Base-by-base conservation (phyloP, 345 rosid species). In the Limnanthes douglasii region DNA sequence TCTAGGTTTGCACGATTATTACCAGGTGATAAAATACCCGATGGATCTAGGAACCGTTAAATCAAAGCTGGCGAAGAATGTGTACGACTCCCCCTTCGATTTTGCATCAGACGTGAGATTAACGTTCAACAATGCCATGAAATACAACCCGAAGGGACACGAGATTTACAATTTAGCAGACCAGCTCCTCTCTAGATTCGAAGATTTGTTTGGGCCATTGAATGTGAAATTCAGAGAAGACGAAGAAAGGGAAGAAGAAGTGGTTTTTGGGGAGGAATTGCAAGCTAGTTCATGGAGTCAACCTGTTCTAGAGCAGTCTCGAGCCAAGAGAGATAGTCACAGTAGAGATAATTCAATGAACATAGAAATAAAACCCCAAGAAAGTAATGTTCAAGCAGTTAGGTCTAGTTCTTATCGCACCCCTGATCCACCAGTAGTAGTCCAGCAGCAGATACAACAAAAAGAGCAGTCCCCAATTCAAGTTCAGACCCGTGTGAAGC, bases 31-130 rank as follows among this genome's bases (percentile, higher is more conserved):
- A 40, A 76, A 65, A 61, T 48, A 34, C 4, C 93, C 93, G 0
- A 81, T 81, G 93, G 93, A 81, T 81, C 72, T 81, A 17, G 86
- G 93, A 0, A 68, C 86, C 0, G 79, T 81, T 4, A 81, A 73
- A 56, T 22, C 49, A 31, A 76, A 61, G 50, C 45, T 81, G 21
- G 41, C 45, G 1, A 64, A 69, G 43, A 58, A 68, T 11, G 33
- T 59, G 23, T 81, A 76, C 32, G 54, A 46, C 24, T 76, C 93
- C 7, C 84, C 93, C 0, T 5, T 40, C 23, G 75, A 68, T 51
- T 81, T 81, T 20, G 93, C 86, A 0, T 48, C 64, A 0, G 93
- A 81, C 55, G 84, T 81, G 14, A 64, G 85, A 41, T 57, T 77
- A 61, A 77, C 88, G 8, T 77, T 81, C 53, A 66, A 46, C 3